phyloP scores from a whole-genome alignment of 768 basidiomycete genomes.

The Mycena haematopus region DNA sequence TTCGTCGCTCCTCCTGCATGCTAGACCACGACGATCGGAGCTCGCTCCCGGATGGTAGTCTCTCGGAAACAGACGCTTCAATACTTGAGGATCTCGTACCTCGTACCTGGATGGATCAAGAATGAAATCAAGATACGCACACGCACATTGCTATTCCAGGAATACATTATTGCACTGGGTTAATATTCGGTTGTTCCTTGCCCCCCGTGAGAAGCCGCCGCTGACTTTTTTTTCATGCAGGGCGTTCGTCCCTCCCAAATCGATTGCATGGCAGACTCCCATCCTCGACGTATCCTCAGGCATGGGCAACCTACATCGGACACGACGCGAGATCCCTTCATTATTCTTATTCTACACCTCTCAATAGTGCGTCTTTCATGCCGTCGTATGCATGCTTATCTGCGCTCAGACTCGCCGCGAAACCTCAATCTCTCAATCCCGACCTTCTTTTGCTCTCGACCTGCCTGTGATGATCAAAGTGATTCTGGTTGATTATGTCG shows the following conservation, averaged over 20 bases:
- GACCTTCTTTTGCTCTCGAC: slow-evolving; percentile 7
- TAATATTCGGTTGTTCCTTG: slow-evolving; percentile 10
- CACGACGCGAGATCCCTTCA: slow-evolving; percentile 14
- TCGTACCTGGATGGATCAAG: slow-evolving; percentile 21
- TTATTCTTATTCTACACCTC: neutral
- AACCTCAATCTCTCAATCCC: slow-evolving; percentile 4
- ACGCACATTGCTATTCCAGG: slow-evolving; percentile 28
- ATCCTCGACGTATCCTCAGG: neutral
- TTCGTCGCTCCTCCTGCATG: neutral
- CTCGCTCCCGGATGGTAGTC: slow-evolving; percentile 4
- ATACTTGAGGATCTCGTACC: no score
- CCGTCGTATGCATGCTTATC: neutral
- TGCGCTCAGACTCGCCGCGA: slow-evolving; percentile 9
- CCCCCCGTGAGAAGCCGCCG: neutral
- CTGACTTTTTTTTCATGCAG: neutral
- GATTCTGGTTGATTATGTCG: neutral
- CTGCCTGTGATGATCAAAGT: neutral
- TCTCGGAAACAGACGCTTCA: no score
- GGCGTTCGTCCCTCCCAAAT: slow-evolving; percentile 8
- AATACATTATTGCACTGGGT: slow-evolving; percentile 24
- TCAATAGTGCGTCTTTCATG: slow-evolving; percentile 2
- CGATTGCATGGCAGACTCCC: slow-evolving; percentile 7
- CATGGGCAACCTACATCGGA: neutral
- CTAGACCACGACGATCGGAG: slow-evolving; percentile 5
- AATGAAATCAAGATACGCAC: slow-evolving; percentile 15